A percentile compares a stretch with the other conserved stretches of the same genome.
Evolutionary conservation across 2,329 filamentous ascomycete genomes (phyloP).

Genomic region (Colletotrichum aenigma): DNA sequence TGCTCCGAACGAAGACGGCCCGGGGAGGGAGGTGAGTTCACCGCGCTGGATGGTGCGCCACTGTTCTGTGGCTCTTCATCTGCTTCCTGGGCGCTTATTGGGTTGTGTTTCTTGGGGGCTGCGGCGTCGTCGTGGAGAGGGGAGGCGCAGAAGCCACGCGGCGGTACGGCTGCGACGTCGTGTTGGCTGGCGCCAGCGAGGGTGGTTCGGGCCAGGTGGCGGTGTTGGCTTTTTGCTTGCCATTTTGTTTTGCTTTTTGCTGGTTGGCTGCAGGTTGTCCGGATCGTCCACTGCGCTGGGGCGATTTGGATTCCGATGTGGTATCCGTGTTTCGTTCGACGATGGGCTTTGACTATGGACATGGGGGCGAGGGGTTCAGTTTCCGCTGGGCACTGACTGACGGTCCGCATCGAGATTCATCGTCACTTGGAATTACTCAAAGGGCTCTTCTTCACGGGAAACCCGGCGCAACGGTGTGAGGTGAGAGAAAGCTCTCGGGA

Average conservation of each 20-base stretch:
- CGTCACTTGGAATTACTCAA: background rate
- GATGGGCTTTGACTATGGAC: background rate
- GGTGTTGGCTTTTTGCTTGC: background rate
- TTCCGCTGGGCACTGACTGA: background rate
- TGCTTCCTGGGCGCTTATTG: background rate
- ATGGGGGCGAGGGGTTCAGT: background rate
- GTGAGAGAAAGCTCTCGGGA: background rate
- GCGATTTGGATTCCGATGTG: background rate
- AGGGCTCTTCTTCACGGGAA: background rate
- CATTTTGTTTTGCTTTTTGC: background rate
- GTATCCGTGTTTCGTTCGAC: background rate
- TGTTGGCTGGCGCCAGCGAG: background rate
- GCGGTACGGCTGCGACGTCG: background rate
- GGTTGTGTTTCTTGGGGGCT: background rate
- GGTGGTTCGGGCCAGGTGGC: background rate
- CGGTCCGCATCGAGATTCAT: background rate
- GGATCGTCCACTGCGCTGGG: background rate
- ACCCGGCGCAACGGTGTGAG: background rate
- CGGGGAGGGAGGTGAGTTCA: background rate
- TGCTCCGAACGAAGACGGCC: background rate
- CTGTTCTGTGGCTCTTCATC: background rate
- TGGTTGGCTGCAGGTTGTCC: background rate
- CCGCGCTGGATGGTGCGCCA: background rate
- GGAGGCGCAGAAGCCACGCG: slow-evolving; percentile 10
- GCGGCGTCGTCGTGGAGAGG: background rate